A percentile compares a stretch with the other conserved stretches of the same genome.
These are phyloP conservation scores for Salmacisia buchloeana DNA, from an alignment of 1,284 basidiomycete genomes.

Conservation along the genomic window DNA sequence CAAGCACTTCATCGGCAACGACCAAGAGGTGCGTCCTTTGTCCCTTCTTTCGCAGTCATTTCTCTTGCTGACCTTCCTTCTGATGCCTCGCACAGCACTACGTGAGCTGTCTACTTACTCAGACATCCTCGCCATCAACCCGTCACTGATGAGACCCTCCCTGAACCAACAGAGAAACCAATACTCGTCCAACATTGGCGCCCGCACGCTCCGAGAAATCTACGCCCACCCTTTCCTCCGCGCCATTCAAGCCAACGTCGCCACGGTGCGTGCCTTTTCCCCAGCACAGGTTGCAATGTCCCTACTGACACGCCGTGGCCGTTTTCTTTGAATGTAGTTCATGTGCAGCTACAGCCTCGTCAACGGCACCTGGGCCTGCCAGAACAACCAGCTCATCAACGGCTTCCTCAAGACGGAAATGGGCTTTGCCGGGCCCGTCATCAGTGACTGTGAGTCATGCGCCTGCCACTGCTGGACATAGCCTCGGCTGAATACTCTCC, in stretches of 20 bases:
- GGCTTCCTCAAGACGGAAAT: conserved; percentile 68
- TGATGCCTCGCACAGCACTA: background rate
- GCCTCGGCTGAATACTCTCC: background rate
- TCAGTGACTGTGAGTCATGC: conserved; percentile 44
- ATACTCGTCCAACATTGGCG: conserved; percentile 62
- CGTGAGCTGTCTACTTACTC: background rate
- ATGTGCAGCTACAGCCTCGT: conserved; percentile 58
- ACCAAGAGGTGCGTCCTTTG: background rate
- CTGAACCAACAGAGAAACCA: too few relatives aligned
- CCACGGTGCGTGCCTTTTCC: too few relatives aligned
- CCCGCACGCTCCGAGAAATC: conserved; percentile 63
- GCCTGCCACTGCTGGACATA: background rate
- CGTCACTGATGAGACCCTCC: too few relatives aligned
- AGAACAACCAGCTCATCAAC: conserved; percentile 65
- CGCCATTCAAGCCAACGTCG: conserved; percentile 16
- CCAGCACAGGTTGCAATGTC: too few relatives aligned
- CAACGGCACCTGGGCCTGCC: conserved; percentile 65
- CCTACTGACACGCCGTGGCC: conserved; percentile 33
- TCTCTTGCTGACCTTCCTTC: background rate
- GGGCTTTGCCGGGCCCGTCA: conserved; percentile 70
- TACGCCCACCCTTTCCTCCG: conserved; percentile 32
- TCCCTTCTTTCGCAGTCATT: background rate
- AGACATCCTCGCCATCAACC: too few relatives aligned
- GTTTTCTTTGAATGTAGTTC: too few relatives aligned
- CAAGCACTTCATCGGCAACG: conserved; percentile 17